These are phyloP conservation scores for Aspergillus sp. DNA, from an alignment of 2,329 filamentous ascomycete genomes.

Conservation along the genomic window DNA sequence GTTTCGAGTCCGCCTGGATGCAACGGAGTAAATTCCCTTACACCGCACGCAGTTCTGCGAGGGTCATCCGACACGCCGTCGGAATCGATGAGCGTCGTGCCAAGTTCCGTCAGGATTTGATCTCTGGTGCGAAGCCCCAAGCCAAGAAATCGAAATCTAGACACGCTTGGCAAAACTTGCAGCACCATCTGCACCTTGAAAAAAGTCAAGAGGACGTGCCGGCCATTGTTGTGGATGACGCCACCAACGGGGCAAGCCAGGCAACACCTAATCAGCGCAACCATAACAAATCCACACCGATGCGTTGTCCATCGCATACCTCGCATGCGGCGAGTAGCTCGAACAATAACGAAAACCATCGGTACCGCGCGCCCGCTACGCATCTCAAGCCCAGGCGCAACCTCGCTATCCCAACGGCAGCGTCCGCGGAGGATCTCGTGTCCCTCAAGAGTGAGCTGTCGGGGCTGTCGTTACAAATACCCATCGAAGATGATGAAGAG, in stretches of 20 bases:
- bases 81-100: conserved; percentile 53
- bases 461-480: conserved; percentile 23
- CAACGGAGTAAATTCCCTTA: conserved; percentile 67
- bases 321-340: conserved; percentile 7
- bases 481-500: conserved; percentile 25
- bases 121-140: conserved; percentile 39
- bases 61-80: conserved; percentile 51
- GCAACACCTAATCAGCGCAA: background rate
- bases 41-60: conserved; percentile 48
- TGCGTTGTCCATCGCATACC: conserved; percentile 21
- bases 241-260: conserved; percentile 6
- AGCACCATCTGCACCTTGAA: conserved; percentile 14
- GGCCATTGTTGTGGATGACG: conserved; percentile 25
- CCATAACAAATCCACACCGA: conserved; percentile 13
- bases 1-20: conserved; percentile 67
- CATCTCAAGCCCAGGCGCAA: conserved; percentile 9
- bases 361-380: conserved; percentile 24
- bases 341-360: conserved; percentile 8
- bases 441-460: conserved; percentile 26
- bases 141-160: conserved; percentile 9
- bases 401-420: conserved; percentile 22
- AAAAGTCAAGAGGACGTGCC: conserved; percentile 18
- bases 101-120: conserved; percentile 53
- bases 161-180: conserved; percentile 15
- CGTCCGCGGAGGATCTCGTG: conserved; percentile 23